Percentiles rank a stretch among this genome's conserved stretches.
phyloP scores from a whole-genome alignment of 1,139 yeast species.

The Yamadazyma jaroonii region DNA sequence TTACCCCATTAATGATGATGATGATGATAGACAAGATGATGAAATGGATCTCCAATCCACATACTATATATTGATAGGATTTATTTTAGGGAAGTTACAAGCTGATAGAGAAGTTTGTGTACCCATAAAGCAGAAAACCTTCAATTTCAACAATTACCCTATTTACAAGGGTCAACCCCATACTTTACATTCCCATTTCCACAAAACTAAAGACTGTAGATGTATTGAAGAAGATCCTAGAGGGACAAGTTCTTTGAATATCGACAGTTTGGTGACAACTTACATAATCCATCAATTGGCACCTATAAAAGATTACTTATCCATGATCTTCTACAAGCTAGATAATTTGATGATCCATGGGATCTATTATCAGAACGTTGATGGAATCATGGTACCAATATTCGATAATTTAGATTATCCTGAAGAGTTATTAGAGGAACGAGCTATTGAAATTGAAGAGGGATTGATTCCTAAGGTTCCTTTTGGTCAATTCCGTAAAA shows the following conservation, averaged over 20 bases:
- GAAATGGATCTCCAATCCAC: conserved; percentile 27
- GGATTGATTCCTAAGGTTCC: conserved; percentile 15
- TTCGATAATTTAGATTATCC: conserved; percentile 33
- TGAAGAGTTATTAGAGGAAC: conserved; percentile 11
- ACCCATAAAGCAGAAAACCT: conserved; percentile 31
- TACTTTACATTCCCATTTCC: conserved; percentile 34
- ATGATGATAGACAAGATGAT: conserved; percentile 11
- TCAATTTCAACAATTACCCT: conserved; percentile 27
- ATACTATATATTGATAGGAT: conserved; percentile 32
- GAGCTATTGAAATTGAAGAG: conserved; percentile 9
- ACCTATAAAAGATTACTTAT: conserved; percentile 30
- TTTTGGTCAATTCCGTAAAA: conserved; percentile 16
- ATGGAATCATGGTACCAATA: conserved; percentile 21
- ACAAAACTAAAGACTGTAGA: conserved; percentile 18
- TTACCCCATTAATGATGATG: conserved; percentile 20
- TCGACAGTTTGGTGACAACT: conserved; percentile 36
- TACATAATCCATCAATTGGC: conserved; percentile 35
- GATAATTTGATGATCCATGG: conserved; percentile 39
- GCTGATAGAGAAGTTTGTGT: conserved; percentile 39
- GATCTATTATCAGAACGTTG: conserved; percentile 25
- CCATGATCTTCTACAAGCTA: conserved; percentile 22
- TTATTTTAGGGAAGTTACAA: conserved; percentile 35
- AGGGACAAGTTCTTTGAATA: conserved; percentile 21
- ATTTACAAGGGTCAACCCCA: conserved; percentile 39
- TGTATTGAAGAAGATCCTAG: conserved; percentile 26